Conservation (phyloP, 192 early-diverging fungal genomes). For the Geranomyces variabilis region DNA sequence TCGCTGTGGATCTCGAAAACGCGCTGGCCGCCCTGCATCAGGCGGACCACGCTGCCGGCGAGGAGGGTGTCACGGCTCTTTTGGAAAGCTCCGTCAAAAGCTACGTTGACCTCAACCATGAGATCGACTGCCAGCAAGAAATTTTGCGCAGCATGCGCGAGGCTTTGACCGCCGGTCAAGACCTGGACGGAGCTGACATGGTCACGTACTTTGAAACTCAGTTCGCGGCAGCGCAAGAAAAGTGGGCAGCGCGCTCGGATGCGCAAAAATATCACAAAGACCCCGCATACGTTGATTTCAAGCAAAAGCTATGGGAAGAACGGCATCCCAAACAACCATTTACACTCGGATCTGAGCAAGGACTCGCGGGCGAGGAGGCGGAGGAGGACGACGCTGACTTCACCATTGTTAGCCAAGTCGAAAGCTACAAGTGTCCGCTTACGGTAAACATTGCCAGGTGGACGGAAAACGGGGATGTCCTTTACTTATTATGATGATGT, state of each 20-base stretch:
- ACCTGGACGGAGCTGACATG: background rate
- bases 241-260: background rate
- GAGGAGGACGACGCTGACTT: constrained; percentile 32
- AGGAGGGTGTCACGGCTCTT: background rate
- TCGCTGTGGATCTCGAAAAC: constrained; percentile 30
- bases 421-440: constrained; percentile 31
- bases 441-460: constrained; percentile 30
- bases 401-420: constrained; percentile 24
- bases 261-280: constrained; percentile 13
- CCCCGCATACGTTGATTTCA: constrained; percentile 23
- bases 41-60: background rate
- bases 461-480: too few relatives aligned
- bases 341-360: background rate
- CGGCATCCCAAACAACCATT: constrained; percentile 23
- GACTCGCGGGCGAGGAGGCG: background rate
- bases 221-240: background rate
- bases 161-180: background rate
- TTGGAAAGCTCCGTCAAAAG: constrained; percentile 15
- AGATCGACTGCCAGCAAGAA: background rate
- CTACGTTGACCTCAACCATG: constrained; percentile 17
- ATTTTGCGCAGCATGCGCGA: constrained; percentile 15
- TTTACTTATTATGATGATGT: background rate
- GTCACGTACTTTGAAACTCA: constrained; percentile 6
- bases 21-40: background rate
- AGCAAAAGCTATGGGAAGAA: constrained; percentile 25